Evolutionary conservation across 768 basidiomycete genomes (phyloP).

Genomic region (Lactifluus rugatus): DNA sequence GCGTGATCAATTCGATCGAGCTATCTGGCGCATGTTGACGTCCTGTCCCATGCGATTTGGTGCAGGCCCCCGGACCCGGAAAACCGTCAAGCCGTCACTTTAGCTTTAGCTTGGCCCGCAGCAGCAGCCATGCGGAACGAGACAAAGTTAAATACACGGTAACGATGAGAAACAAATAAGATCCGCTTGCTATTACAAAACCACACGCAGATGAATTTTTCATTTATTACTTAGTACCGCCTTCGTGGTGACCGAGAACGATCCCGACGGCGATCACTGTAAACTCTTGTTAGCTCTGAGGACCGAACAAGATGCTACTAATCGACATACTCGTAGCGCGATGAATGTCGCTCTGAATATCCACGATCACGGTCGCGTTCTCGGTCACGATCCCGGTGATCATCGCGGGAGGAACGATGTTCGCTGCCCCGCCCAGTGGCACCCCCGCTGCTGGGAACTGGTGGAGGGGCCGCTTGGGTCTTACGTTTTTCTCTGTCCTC

Average conservation of each 20-base stretch:
- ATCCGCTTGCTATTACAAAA: not conserved
- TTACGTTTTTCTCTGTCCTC: slow-evolving; percentile 82
- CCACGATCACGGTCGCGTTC: slow-evolving; percentile 66
- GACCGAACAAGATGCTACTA: not conserved
- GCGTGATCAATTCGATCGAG: slow-evolving; percentile 7
- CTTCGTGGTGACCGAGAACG: slow-evolving; percentile 20
- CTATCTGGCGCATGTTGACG: not conserved
- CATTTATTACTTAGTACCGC: slow-evolving; percentile 11
- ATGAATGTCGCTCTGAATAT: slow-evolving; percentile 40
- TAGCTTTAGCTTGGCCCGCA: not conserved
- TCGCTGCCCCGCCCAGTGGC: slow-evolving; percentile 35
- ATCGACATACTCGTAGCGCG: slow-evolving; percentile 17
- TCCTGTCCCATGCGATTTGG: not conserved
- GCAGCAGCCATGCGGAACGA: too few relatives aligned
- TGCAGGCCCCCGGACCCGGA: not conserved
- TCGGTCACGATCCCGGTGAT: slow-evolving; percentile 57
- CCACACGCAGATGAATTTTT: not conserved
- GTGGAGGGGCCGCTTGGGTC: slow-evolving; percentile 37
- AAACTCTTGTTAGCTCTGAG: not conserved
- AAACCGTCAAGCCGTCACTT: not conserved
- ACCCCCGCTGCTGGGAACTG: slow-evolving; percentile 24
- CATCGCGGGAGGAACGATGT: slow-evolving; percentile 51
- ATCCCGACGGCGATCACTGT: slow-evolving; percentile 18
- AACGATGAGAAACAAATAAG: not conserved
- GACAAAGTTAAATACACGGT: not conserved